phyloP scores from a whole-genome alignment of 805 yeast genomes.

The Spathaspora sp. region DNA sequence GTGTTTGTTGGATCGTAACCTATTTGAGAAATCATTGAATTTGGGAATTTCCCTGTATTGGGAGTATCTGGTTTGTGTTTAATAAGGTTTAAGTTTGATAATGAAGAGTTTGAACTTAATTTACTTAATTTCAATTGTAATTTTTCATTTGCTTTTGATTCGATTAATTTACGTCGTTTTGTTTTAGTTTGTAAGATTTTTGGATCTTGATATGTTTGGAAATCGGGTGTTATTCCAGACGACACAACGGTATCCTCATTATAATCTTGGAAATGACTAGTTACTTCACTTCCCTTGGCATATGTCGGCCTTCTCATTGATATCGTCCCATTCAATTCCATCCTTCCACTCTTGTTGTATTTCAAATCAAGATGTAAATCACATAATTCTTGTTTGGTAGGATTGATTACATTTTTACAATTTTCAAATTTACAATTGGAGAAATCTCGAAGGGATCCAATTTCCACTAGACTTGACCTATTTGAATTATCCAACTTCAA shows the following conservation, averaged over 20 bases:
- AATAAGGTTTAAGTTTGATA: constrained; percentile 4
- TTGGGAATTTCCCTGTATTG: constrained; percentile 29
- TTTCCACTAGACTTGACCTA: constrained; percentile 55
- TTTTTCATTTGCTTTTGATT: constrained; percentile 25
- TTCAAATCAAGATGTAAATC: constrained; percentile 66
- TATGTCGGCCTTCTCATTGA: constrained; percentile 51
- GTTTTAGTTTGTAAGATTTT: constrained; percentile 38
- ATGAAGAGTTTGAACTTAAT: constrained; percentile 5
- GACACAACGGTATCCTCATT: constrained; percentile 7
- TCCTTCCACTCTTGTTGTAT: constrained; percentile 51
- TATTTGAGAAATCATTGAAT: constrained; percentile 34
- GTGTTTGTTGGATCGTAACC: constrained; percentile 53
- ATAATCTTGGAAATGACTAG: constrained; percentile 5
- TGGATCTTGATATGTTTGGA: constrained; percentile 44
- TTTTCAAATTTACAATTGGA: constrained; percentile 58
- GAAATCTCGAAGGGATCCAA: constrained; percentile 67
- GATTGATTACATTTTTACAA: constrained; percentile 64
- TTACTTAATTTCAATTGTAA: constrained; percentile 33
- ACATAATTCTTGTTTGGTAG: constrained; percentile 53
- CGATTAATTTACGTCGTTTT: constrained; percentile 27
- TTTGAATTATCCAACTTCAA: constrained; percentile 45
- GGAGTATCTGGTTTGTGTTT: not conserved
- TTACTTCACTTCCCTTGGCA: constrained; percentile 17
- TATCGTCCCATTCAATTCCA: constrained; percentile 69
- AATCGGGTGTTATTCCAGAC: constrained; percentile 30